Evolutionary conservation across 2,329 filamentous ascomycete species (phyloP).

Genomic region (Botryotinia calthae): DNA sequence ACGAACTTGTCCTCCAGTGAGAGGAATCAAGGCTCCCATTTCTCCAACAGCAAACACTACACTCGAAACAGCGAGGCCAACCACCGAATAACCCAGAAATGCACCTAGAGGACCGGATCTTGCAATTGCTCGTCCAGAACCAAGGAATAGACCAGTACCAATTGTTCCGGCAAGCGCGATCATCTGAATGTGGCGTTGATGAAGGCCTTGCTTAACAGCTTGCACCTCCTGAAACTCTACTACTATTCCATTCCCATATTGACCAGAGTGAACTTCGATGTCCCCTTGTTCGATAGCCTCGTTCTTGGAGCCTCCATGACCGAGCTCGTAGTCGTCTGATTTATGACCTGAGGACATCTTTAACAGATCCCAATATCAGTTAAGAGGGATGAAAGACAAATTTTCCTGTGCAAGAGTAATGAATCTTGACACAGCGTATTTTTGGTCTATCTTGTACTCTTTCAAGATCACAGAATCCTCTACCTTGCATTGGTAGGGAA

Average conservation of each 20-base stretch:
- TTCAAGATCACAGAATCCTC: neutral
- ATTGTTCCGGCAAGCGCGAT: constrained; percentile 45
- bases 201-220: constrained; percentile 8
- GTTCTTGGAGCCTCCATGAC: constrained; percentile 9
- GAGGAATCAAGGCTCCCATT: constrained; percentile 38
- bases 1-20: constrained; percentile 40
- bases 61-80: constrained; percentile 46
- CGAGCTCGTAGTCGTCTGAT: constrained; percentile 7
- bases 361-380: neutral
- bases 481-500: neutral
- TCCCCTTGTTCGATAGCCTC: neutral
- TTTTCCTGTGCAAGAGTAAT: neutral
- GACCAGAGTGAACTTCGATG: neutral
- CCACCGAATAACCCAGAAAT: constrained; percentile 41
- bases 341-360: constrained; percentile 9
- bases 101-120: constrained; percentile 49
- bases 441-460: neutral
- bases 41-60: constrained; percentile 41
- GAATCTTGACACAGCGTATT: neutral
- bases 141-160: constrained; percentile 54
- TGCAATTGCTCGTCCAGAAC: constrained; percentile 47
- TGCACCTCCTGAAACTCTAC: constrained; percentile 4
- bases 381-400: neutral
- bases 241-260: neutral
- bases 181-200: constrained; percentile 44